These are phyloP conservation scores for Hygrocybe coccinea DNA, from an alignment of 768 basidiomycete genomes.

Conservation along the genomic window DNA sequence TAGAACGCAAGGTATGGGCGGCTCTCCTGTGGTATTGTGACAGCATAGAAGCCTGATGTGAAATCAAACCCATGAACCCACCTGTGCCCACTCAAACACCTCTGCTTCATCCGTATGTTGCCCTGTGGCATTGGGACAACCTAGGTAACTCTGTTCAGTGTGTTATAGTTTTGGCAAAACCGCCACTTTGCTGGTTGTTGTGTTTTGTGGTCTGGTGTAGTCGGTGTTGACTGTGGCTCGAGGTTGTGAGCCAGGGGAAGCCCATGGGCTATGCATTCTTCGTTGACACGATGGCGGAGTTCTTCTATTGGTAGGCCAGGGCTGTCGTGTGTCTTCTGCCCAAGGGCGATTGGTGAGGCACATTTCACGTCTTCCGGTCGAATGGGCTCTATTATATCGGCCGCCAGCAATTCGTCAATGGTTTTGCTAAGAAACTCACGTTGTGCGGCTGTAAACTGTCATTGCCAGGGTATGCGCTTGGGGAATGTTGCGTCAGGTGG, in stretches of 20 bases:
- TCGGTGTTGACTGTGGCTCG: constrained; percentile 3
- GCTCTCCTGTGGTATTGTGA: too few species aligned
- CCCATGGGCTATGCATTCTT: constrained; percentile 27
- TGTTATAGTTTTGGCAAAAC: constrained; percentile 35
- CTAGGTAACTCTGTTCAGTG: constrained; percentile 23
- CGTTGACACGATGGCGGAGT: constrained; percentile 30
- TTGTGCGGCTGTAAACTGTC: constrained; percentile 30
- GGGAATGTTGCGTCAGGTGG: too few species aligned
- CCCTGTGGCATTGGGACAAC: too few species aligned
- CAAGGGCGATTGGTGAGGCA: constrained; percentile 31
- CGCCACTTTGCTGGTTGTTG: constrained; percentile 25
- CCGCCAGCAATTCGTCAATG: too few species aligned
- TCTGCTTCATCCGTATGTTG: too few species aligned
- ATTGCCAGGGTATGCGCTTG: constrained; percentile 28
- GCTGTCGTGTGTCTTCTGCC: constrained; percentile 32
- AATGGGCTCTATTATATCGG: constrained; percentile 17
- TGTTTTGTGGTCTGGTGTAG: not conserved
- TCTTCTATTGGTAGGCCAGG: constrained; percentile 30
- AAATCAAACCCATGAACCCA: too few species aligned
- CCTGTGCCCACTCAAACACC: too few species aligned
- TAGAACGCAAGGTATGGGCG: too few species aligned
- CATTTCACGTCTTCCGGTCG: constrained; percentile 32
- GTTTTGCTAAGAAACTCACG: too few species aligned
- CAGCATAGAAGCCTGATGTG: too few species aligned
- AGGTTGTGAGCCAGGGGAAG: constrained; percentile 22